Conservation (phyloP, 345 rosid species). For the Gossypium australe region DNA sequence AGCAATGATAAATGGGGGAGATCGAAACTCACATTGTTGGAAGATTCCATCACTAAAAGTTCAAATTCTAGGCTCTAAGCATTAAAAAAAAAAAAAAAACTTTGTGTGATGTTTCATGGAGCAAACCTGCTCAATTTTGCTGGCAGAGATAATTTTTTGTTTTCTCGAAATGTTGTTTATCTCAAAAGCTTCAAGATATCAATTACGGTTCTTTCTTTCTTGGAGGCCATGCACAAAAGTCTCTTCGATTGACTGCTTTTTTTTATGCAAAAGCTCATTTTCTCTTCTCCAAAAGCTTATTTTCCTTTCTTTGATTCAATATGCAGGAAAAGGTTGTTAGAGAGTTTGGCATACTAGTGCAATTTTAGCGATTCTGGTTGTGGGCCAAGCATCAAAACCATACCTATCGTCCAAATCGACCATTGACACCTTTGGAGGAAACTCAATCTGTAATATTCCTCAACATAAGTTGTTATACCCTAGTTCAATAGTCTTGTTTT, state of each 20-base stretch:
- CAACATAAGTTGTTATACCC: neutral
- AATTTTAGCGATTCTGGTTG: too few species aligned
- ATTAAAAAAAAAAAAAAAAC: slow-evolving; percentile 7
- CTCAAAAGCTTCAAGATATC: too few species aligned
- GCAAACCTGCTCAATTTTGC: slow-evolving; percentile 33
- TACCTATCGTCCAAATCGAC: slow-evolving; percentile 82
- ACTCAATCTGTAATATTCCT: slow-evolving; percentile 51
- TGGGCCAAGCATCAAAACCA: slow-evolving; percentile 34
- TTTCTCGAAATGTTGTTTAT: too few species aligned
- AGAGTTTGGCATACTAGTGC: too few species aligned
- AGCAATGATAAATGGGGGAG: slow-evolving; percentile 30
- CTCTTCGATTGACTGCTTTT: slow-evolving; percentile 17
- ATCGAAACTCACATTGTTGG: slow-evolving; percentile 21
- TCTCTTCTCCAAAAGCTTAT: neutral
- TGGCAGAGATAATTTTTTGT: slow-evolving; percentile 9
- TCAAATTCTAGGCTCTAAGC: neutral
- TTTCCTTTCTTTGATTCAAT: slow-evolving; percentile 9
- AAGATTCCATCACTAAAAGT: slow-evolving; percentile 36
- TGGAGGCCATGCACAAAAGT: slow-evolving; percentile 68
- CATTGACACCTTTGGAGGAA: slow-evolving; percentile 71
- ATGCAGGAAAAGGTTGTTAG: too few species aligned
- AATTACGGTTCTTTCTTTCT: slow-evolving; percentile 17
- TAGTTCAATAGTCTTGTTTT: neutral
- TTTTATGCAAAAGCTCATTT: slow-evolving; percentile 28
- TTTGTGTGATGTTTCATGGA: slow-evolving; percentile 20